A percentile compares a stretch with the other conserved stretches of the same genome.
These are phyloP conservation scores for Gomphus bonarii DNA, from an alignment of 1,284 basidiomycete species.

Conservation along the genomic window DNA sequence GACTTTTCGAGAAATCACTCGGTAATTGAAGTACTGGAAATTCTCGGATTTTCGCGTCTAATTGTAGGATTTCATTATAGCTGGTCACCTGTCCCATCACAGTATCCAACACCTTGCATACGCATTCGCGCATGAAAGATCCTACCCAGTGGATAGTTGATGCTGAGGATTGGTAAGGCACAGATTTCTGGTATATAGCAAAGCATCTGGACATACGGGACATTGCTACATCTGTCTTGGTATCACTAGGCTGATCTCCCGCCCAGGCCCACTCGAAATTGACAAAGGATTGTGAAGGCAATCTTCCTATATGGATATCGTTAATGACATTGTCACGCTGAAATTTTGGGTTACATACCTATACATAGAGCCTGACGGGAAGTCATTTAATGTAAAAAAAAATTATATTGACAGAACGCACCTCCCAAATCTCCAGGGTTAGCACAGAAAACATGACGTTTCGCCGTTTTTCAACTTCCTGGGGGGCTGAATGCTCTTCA, in stretches of 20 bases:
- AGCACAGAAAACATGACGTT: not conserved
- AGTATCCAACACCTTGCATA: constrained; percentile 4
- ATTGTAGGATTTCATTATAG: constrained; percentile 13
- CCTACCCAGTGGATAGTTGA: constrained; percentile 12
- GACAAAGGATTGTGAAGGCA: not conserved
- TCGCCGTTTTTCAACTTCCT: constrained; percentile 3
- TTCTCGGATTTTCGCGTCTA: constrained; percentile 14
- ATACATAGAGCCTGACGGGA: not conserved
- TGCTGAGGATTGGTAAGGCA: not conserved
- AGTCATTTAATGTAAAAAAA: not conserved
- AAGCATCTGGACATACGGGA: not conserved
- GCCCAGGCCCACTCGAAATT: not conserved
- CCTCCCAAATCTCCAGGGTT: constrained; percentile 3
- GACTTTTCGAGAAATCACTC: not conserved
- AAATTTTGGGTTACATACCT: not conserved
- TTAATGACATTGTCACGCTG: not conserved
- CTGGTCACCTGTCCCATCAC: constrained; percentile 10
- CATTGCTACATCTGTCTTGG: not conserved
- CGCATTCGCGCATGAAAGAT: constrained; percentile 11
- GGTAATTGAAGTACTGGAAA: not conserved
- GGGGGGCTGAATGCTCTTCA: not conserved
- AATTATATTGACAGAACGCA: not conserved
- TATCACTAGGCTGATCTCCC: not conserved
- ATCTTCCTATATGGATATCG: not conserved
- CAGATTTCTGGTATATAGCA: not conserved